Evolutionary conservation across 2,329 filamentous ascomycete species (phyloP), one percentile per base, ranked within the genome.

Genomic region (Cladosporium sp.): DNA sequence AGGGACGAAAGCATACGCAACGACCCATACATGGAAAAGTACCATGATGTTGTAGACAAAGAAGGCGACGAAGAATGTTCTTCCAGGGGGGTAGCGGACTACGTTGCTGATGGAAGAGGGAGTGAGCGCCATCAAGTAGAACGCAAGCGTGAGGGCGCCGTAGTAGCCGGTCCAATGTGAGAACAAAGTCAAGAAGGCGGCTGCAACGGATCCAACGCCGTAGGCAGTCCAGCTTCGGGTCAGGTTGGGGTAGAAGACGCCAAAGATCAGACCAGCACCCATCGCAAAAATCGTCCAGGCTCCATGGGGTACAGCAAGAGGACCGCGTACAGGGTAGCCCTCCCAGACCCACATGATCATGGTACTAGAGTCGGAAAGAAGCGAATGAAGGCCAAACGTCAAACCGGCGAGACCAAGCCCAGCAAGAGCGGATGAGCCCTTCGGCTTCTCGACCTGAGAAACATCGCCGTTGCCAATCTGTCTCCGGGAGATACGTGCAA

Each of bases 331-430:
- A 14, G 94, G 94, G 68, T 89, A 99, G 6, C 94, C 94, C 67
- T 97, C 92, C 94, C 94, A 99, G 2, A 91, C 91, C 94, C 94
- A 99, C 15, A 92, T 82, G 59, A 97, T 97, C 92, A 99, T 97
- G 56, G 94, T 99, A 78, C 94, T 97, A 0, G 92, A 96, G 72
- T 99, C 94, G 0, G 94, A 97, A 11, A 99, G 82, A 9, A 99
- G 80, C 1, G 92, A 97, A 72, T 97, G 94, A 69, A 97, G 81
- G 5, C 84, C 90, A 69, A 99, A 99, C 70, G 97, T 82, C 7
- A 97, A 75, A 30, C 92, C 93, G 22, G 85, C 92, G 58, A 97
- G 75, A 60, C 94, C 91, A 51, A 94, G 75, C 9, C 87, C 89
- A 30, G 91, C 85, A 43, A 96, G 79, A 6, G 88, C 65, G 0